These are phyloP conservation scores for Arthromyces matolae DNA, from an alignment of 768 basidiomycete species.

Conservation along the genomic window DNA sequence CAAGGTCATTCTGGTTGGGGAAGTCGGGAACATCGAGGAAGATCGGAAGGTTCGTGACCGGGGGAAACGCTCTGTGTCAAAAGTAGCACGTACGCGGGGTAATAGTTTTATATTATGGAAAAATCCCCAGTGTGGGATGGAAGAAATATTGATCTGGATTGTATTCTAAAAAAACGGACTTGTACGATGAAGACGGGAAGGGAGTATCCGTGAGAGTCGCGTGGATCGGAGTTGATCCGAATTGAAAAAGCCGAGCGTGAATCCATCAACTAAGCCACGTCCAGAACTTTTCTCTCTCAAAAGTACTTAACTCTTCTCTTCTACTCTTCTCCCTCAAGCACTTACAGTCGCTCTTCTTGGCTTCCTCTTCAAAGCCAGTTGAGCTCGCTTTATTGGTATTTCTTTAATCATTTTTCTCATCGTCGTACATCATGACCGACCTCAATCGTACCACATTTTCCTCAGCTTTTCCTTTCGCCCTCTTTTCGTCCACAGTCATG, in stretches of 20 bases:
- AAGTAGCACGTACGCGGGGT: background rate
- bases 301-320: conserved; percentile 15
- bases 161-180: conserved; percentile 1
- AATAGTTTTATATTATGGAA: too few relatives aligned
- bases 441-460: conserved; percentile 36
- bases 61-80: conserved; percentile 9
- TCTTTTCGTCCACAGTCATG: conserved; percentile 40
- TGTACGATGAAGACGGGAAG: conserved; percentile 2
- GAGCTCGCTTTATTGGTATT: conserved; percentile 20
- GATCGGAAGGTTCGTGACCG: conserved; percentile 2
- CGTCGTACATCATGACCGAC: conserved; percentile 23
- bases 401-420: conserved; percentile 17
- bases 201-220: conserved; percentile 16
- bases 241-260: conserved; percentile 14
- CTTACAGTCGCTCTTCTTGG: conserved; percentile 8
- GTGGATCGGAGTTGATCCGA: conserved; percentile 16
- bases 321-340: conserved; percentile 7
- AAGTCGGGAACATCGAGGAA: conserved; percentile 27
- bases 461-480: conserved; percentile 34
- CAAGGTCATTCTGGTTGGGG: conserved; percentile 48
- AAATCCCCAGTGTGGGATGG: too few relatives aligned
- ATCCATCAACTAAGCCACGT: conserved; percentile 12
- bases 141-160: background rate
- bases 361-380: conserved; percentile 24
- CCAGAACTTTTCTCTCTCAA: conserved; percentile 10